Conservation (phyloP, 129 eudicot species). For the Flaveria bidentis region DNA sequence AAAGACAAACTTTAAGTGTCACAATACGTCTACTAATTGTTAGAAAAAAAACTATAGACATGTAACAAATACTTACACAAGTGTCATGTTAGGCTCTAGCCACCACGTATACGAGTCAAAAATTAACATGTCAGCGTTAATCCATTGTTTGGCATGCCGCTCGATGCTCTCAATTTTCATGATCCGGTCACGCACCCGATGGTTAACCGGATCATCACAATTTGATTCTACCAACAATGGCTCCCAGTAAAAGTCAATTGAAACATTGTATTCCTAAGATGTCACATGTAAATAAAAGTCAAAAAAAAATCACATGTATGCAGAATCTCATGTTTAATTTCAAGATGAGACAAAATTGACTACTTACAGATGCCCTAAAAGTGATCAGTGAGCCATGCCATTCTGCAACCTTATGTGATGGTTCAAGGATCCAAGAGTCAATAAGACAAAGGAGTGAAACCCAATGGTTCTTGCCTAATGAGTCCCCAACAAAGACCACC, state of each 20-base stretch:
- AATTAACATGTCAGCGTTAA: conserved; percentile 55
- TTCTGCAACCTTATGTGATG: conserved; percentile 39
- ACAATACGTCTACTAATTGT: not conserved
- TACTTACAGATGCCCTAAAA: conserved; percentile 55
- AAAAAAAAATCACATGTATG: not conserved
- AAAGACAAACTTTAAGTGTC: conserved; percentile 16
- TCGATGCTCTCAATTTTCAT: conserved; percentile 55
- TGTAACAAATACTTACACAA: conserved; percentile 37
- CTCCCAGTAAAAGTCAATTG: conserved; percentile 72
- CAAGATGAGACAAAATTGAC: not conserved
- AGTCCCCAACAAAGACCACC: conserved; percentile 70
- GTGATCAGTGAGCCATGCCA: conserved; percentile 57
- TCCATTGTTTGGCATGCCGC: conserved; percentile 64
- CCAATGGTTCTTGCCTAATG: conserved; percentile 71
- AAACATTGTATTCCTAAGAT: conserved; percentile 64
- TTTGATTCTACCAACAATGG: conserved; percentile 76
- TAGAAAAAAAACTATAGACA: not conserved
- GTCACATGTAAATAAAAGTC: conserved; percentile 4
- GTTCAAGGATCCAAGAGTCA: conserved; percentile 43
- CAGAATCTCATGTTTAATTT: not conserved
- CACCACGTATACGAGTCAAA: conserved; percentile 62
- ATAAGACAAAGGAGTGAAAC: conserved; percentile 62
- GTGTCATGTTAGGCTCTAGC: conserved; percentile 47
- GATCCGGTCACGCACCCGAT: conserved; percentile 51
- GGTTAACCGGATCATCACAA: conserved; percentile 60